Conservation (phyloP, 1,284 basidiomycete species). For the Ceratobasidium sp. region DNA sequence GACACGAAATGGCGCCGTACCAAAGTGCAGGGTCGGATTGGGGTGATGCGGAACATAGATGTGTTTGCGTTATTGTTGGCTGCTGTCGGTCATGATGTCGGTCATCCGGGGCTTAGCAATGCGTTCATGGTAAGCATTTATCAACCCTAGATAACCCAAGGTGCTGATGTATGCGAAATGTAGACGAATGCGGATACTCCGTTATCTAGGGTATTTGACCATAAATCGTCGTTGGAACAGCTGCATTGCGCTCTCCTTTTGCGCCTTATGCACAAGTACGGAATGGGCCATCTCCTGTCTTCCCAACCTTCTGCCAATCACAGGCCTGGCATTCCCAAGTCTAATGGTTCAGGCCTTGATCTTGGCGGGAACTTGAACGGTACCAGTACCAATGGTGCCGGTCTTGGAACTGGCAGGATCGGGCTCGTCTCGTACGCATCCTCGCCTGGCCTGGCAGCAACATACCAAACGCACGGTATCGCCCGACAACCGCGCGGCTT, state of each 20-base stretch:
- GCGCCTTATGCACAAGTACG: conserved; percentile 82
- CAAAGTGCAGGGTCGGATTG: conserved; percentile 49
- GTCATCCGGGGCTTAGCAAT: conserved; percentile 92
- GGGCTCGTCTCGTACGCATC: conserved; percentile 52
- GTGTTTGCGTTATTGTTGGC: conserved; percentile 86
- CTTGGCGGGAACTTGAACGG: conserved; percentile 50
- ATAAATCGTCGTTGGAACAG: conserved; percentile 89
- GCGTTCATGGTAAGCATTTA: conserved; percentile 79
- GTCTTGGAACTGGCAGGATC: conserved; percentile 41
- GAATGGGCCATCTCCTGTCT: conserved; percentile 65
- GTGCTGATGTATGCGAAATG: background rate
- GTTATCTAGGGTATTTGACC: conserved; percentile 85
- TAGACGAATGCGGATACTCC: conserved; percentile 94
- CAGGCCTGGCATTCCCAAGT: conserved; percentile 8
- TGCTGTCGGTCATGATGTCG: conserved; percentile 94
- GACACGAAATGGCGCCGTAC: conserved; percentile 44
- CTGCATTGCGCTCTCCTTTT: conserved; percentile 90
- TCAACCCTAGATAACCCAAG: background rate
- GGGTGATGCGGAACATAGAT: conserved; percentile 70
- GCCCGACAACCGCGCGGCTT: conserved; percentile 56
- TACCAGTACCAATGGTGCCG: conserved; percentile 55
- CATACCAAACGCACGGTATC: conserved; percentile 5
- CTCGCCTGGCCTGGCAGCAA: conserved; percentile 16
- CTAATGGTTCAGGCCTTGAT: conserved; percentile 21
- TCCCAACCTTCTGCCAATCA: conserved; percentile 12